A percentile compares a stretch with the other conserved stretches of the same genome.
Conservation (phyloP, 140 eudicot species). For the Ambrosia hybrid region DNA sequence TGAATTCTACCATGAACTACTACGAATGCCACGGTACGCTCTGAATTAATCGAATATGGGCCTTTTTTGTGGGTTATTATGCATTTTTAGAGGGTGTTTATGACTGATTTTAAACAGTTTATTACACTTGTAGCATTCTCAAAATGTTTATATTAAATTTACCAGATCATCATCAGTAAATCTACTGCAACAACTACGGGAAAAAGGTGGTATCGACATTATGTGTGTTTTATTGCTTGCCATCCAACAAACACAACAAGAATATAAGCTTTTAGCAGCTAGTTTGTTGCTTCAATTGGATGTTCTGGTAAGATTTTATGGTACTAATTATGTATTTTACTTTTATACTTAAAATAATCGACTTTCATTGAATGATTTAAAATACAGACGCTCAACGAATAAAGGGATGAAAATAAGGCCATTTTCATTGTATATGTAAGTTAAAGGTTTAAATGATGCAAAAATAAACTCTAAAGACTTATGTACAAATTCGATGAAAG, state of each 20-base stretch:
- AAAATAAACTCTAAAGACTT: not conserved
- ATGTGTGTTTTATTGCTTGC: slow-evolving; percentile 57
- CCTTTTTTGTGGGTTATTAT: not conserved
- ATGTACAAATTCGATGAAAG: not conserved
- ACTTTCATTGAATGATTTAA: not conserved
- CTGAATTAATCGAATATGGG: not conserved
- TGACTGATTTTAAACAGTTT: too few relatives aligned
- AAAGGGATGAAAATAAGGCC: not conserved
- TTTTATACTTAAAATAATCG: not conserved
- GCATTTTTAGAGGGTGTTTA: not conserved
- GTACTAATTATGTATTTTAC: not conserved
- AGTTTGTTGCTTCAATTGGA: slow-evolving; percentile 70
- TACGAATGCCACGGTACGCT: slow-evolving; percentile 66
- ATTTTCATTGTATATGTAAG: not conserved
- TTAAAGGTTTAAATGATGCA: not conserved
- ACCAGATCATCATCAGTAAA: slow-evolving; percentile 59
- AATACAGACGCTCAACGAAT: not conserved
- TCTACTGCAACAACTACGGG: slow-evolving; percentile 53
- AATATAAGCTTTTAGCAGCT: slow-evolving; percentile 68
- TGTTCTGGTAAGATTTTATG: slow-evolving; percentile 49
- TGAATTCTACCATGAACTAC: slow-evolving; percentile 76
- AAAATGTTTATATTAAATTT: too few relatives aligned
- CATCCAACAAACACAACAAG: slow-evolving; percentile 57
- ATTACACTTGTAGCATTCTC: too few relatives aligned
- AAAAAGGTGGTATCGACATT: slow-evolving; percentile 50